A percentile compares a stretch with the other conserved stretches of the same genome.
These are phyloP conservation scores for Debaryomycetaceae sp. DNA, from an alignment of 1,139 yeast species.

Conservation along the genomic window DNA sequence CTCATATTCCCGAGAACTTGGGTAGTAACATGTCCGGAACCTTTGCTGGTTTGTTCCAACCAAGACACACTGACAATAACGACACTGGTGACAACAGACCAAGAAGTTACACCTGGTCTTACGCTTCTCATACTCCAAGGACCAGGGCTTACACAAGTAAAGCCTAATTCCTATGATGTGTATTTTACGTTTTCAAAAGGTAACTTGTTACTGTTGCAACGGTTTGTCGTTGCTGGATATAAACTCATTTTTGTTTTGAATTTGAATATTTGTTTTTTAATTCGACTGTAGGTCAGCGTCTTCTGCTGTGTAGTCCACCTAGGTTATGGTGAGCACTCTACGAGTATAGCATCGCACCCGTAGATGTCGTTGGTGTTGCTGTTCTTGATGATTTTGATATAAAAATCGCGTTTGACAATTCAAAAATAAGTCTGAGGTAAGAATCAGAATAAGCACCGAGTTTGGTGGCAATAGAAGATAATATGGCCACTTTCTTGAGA, in stretches of 20 bases:
- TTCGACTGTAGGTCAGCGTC: not conserved
- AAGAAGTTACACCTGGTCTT: conserved; percentile 45
- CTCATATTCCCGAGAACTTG: conserved; percentile 27
- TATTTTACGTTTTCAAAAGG: not conserved
- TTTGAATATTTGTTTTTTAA: not conserved
- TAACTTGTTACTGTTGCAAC: not conserved
- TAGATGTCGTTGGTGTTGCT: too few species aligned
- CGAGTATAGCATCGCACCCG: too few species aligned
- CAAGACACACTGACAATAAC: conserved; percentile 74
- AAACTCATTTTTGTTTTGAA: not conserved
- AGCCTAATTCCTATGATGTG: not conserved
- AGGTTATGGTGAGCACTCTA: too few species aligned
- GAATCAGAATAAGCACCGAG: not conserved
- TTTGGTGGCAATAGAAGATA: not conserved
- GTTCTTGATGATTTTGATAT: not conserved
- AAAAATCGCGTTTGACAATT: not conserved
- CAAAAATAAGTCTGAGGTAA: not conserved
- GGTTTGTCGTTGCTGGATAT: not conserved
- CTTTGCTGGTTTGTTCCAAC: conserved; percentile 79
- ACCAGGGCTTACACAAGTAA: conserved; percentile 56
- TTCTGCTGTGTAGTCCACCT: not conserved
- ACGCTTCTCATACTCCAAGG: conserved; percentile 50
- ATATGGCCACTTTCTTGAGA: conserved; percentile 12
- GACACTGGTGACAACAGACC: conserved; percentile 70
- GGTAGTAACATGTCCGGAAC: conserved; percentile 40